These are phyloP conservation scores for Planoprotostelium fungivorum DNA, from an alignment of 78 protist species.

Conservation along the genomic window DNA sequence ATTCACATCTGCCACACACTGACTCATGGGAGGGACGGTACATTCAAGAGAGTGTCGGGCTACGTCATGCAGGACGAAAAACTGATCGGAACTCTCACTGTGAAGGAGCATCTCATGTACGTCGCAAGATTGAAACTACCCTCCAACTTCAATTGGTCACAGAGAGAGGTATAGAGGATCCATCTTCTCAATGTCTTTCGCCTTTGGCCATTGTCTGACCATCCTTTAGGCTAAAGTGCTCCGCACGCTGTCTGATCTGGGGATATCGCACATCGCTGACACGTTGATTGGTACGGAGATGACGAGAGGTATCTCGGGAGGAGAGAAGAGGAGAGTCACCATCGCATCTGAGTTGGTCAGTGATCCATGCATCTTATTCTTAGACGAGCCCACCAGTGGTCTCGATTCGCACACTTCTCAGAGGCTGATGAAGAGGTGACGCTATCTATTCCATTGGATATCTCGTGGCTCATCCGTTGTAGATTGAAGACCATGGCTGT, in stretches of 20 bases:
- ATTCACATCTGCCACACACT: too few relatives aligned
- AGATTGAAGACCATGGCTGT: constrained; percentile 16
- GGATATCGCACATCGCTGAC: constrained; percentile 48
- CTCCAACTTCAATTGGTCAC: constrained; percentile 6
- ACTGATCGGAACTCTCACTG: constrained; percentile 63
- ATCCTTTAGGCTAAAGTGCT: not conserved
- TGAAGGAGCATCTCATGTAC: constrained; percentile 53
- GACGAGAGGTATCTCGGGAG: constrained; percentile 89
- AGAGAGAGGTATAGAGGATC: constrained; percentile 16
- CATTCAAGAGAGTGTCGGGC: constrained; percentile 55
- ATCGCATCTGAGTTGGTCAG: constrained; percentile 72
- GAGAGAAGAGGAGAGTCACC: constrained; percentile 72
- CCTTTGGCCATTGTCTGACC: too few relatives aligned
- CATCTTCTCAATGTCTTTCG: too few relatives aligned
- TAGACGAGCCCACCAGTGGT: constrained; percentile 85
- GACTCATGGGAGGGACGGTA: constrained; percentile 10
- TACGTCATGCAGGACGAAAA: constrained; percentile 83
- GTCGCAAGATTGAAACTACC: constrained; percentile 55
- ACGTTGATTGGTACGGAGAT: constrained; percentile 71
- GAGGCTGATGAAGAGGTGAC: constrained; percentile 8
- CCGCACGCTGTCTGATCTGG: constrained; percentile 41
- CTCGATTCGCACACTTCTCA: constrained; percentile 45
- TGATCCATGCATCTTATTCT: constrained; percentile 66
- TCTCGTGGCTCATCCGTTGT: not conserved
- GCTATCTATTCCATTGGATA: not conserved